Evolutionary conservation across 257 asterid genomes (phyloP), one percentile per base, ranked within the genome.

Genomic region (Prunella vulgaris): DNA sequence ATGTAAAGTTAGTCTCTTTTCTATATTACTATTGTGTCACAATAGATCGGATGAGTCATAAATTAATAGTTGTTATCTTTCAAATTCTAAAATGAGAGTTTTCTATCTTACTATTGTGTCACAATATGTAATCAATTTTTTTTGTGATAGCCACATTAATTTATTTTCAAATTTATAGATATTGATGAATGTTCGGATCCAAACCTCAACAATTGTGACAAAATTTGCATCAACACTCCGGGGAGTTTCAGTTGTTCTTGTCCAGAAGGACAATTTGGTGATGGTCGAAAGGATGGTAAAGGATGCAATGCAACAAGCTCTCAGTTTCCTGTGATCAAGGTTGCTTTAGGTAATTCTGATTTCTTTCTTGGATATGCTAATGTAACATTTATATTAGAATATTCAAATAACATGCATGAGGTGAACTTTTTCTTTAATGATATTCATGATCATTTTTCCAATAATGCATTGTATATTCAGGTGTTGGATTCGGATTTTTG

Each of bases 401-500:
- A 32, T 6, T 5, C 9, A 4, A 32, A 32, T 32, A 9, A 32
- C 33, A 4, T 5, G 7, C 37, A 32, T 25, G 28, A 1, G 28
- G 28, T 25, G n/a, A n/a, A n/a, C 3, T 25, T 51, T 14, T 44
- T 14, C 2, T 46, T 5, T 46, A n/a, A 46, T n/a, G 20, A 44
- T 44, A 5, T 44, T 44, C 52, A 1, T n/a, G 12, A 10, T 10
- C 5, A 40, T 42, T 42, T 42, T 42, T 4, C n/a, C 53, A 46
- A n/a, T 10, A n/a, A n/a, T 20, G 3, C 3, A 25, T 1, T 63
- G 7, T 21, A 22, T 35, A 20, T 77, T 79, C 82, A 91, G 97
- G 95, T 5, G 25, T 71, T 13, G 93, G 95, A 14, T 81, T 92
- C 27, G 92, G 98, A 40, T 75, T 87, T 40, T 61, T 92, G 64